phyloP scores from a whole-genome alignment of 1,284 basidiomycete genomes.

The Naganishia sp. region DNA sequence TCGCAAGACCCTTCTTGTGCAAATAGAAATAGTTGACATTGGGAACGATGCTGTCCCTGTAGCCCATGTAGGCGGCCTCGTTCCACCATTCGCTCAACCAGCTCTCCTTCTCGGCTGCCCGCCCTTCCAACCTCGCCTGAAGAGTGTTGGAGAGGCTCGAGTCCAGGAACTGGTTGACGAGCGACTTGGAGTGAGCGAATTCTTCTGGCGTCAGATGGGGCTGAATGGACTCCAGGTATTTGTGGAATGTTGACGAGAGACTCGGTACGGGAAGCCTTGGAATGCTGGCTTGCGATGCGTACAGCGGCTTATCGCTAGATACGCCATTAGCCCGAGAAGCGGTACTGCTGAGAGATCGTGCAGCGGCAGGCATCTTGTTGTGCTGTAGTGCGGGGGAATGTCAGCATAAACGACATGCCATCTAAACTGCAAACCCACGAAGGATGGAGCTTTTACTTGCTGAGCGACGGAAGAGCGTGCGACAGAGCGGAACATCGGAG shows the following conservation, averaged over 20 bases:
- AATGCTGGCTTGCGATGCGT: conserved; percentile 75
- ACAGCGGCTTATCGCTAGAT: conserved; percentile 63
- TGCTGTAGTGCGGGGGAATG: neutral
- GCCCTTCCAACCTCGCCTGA: conserved; percentile 75
- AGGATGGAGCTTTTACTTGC: conserved; percentile 10
- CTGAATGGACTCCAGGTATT: conserved; percentile 80
- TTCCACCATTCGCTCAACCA: conserved; percentile 99
- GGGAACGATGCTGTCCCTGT: conserved; percentile 78
- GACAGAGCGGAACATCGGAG: conserved; percentile 24
- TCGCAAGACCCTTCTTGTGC: conserved; percentile 69
- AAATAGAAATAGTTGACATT: conserved; percentile 95
- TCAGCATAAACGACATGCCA: neutral
- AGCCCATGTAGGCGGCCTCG: conserved; percentile 68
- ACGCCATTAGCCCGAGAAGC: conserved; percentile 22
- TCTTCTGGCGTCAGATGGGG: conserved; percentile 70
- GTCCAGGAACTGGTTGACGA: conserved; percentile 69
- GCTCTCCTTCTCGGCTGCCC: conserved; percentile 66
- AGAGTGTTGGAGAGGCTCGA: conserved; percentile 72
- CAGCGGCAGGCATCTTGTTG: conserved; percentile 21
- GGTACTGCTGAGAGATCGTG: conserved; percentile 34
- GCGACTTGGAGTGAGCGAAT: conserved; percentile 62
- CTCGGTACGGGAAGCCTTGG: conserved; percentile 82
- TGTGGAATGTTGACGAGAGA: conserved; percentile 73
- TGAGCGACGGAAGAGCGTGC: conserved; percentile 17
- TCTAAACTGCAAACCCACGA: conserved; percentile 6